These are phyloP conservation scores for Barbatosphaeria neglecta DNA, from an alignment of 495 filamentous ascomycete genomes.

Conservation along the genomic window DNA sequence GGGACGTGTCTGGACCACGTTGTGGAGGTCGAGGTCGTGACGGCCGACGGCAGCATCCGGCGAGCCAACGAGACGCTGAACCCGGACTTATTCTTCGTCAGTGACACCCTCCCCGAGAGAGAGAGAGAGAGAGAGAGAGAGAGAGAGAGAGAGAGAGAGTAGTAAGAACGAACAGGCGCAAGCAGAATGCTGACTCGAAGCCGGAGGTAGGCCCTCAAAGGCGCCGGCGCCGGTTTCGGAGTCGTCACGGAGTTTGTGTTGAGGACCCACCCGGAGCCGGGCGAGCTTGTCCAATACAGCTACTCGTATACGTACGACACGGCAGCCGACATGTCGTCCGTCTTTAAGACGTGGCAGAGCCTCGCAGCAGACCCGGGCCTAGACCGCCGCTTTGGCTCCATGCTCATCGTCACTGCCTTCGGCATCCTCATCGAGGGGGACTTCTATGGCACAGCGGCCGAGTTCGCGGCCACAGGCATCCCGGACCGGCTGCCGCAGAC, in stretches of 20 bases:
- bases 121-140: neutral
- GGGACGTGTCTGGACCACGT: slow-evolving; percentile 56
- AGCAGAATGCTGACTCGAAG: slow-evolving; percentile 3
- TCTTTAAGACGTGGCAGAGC: slow-evolving; percentile 30
- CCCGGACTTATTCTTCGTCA: slow-evolving; percentile 41
- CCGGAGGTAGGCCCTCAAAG: slow-evolving; percentile 33
- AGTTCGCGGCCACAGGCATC: slow-evolving; percentile 36
- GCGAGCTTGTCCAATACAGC: slow-evolving; percentile 26
- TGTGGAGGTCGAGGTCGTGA: slow-evolving; percentile 48
- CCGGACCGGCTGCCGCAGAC: slow-evolving; percentile 28
- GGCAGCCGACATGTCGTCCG: neutral
- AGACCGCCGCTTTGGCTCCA: slow-evolving; percentile 39
- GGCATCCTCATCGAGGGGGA: slow-evolving; percentile 38
- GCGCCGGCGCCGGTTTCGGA: slow-evolving; percentile 50
- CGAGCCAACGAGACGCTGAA: slow-evolving; percentile 25
- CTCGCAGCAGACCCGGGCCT: slow-evolving; percentile 38
- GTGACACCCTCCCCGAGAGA: neutral
- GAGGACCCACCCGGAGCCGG: slow-evolving; percentile 36
- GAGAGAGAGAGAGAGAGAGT: no score
- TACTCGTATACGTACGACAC: slow-evolving; percentile 4
- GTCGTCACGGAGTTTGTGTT: slow-evolving; percentile 45
- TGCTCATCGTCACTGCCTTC: slow-evolving; percentile 39
- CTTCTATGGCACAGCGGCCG: slow-evolving; percentile 39
- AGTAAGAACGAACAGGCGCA: no score
- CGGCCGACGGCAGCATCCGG: slow-evolving; percentile 45